phyloP scores from a whole-genome alignment of 78 protist genomes.

The Bodo saltans region DNA sequence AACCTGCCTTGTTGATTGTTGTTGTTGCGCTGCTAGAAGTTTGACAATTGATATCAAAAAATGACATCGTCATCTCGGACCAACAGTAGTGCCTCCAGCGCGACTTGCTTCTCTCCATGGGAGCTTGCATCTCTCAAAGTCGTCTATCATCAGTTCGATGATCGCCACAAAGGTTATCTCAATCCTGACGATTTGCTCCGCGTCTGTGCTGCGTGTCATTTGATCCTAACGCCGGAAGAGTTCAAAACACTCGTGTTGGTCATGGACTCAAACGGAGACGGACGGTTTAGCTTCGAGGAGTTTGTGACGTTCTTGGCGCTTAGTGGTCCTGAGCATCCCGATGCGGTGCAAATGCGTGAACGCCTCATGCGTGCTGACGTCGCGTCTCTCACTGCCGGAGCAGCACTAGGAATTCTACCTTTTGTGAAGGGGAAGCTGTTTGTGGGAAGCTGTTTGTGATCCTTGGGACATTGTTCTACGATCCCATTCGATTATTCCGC shows the following conservation, averaged over 20 bases:
- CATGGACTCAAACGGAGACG: constrained; percentile 23
- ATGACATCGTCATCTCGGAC: too few species aligned
- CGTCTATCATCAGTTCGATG: background rate
- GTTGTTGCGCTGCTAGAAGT: too few species aligned
- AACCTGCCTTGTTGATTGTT: too few species aligned
- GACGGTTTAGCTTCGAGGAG: constrained; percentile 1
- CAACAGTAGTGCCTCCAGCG: too few species aligned
- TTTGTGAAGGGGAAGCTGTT: background rate
- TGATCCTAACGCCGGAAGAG: background rate
- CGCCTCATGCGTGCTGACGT: background rate
- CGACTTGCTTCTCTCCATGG: background rate
- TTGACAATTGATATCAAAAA: too few species aligned
- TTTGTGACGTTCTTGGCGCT: background rate
- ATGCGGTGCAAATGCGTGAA: background rate
- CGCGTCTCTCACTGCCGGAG: background rate
- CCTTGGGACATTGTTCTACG: background rate
- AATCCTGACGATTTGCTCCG: background rate
- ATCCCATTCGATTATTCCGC: background rate
- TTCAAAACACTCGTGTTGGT: background rate
- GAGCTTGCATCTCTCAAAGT: background rate
- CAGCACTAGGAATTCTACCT: too few species aligned
- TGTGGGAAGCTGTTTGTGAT: background rate
- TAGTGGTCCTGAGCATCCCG: background rate
- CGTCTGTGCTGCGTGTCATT: too few species aligned
- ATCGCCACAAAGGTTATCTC: background rate